A percentile compares a stretch with the other conserved stretches of the same genome.
Evolutionary conservation across 805 yeast genomes (phyloP).

Genomic region (Wickerhamiella azymoides): DNA sequence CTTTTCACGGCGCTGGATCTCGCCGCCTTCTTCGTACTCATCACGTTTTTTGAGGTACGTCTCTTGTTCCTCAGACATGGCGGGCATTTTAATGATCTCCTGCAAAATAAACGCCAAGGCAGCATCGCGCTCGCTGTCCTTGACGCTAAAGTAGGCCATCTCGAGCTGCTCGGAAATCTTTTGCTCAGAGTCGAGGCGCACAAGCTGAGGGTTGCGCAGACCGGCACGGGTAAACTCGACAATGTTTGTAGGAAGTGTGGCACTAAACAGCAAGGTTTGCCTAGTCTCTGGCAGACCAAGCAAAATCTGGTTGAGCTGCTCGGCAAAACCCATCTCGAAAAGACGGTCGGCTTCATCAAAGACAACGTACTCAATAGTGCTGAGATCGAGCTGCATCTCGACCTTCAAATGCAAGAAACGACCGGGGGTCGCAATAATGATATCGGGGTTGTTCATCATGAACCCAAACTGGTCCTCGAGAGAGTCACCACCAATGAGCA

Average conservation of each 20-base stretch:
- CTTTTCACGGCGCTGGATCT: conserved; percentile 34
- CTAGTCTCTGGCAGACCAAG: conserved; percentile 70
- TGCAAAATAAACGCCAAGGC: conserved; percentile 63
- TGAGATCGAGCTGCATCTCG: conserved; percentile 82
- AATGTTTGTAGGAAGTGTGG: conserved; percentile 81
- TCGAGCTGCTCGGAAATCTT: conserved; percentile 83
- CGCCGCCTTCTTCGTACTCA: conserved; percentile 37
- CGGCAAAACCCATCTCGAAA: conserved; percentile 92
- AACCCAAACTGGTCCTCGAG: conserved; percentile 87
- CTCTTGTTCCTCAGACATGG: conserved; percentile 57
- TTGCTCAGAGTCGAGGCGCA: conserved; percentile 83
- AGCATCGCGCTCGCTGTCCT: conserved; percentile 80
- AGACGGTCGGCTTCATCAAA: conserved; percentile 96
- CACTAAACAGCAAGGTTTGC: conserved; percentile 84
- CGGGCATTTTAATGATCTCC: conserved; percentile 72
- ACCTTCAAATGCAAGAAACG: conserved; percentile 89
- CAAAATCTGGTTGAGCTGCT: conserved; percentile 77
- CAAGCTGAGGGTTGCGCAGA: conserved; percentile 76
- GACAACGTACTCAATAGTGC: conserved; percentile 74
- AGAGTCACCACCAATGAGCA: conserved; percentile 97
- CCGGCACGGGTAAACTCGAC: conserved; percentile 98
- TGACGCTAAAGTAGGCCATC: conserved; percentile 67
- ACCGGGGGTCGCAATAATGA: conserved; percentile 94
- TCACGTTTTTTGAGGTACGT: conserved; percentile 36
- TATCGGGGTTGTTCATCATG: conserved; percentile 91